Conservation (phyloP, 2,329 filamentous ascomycete species). For the Aspergillus hortae region DNA sequence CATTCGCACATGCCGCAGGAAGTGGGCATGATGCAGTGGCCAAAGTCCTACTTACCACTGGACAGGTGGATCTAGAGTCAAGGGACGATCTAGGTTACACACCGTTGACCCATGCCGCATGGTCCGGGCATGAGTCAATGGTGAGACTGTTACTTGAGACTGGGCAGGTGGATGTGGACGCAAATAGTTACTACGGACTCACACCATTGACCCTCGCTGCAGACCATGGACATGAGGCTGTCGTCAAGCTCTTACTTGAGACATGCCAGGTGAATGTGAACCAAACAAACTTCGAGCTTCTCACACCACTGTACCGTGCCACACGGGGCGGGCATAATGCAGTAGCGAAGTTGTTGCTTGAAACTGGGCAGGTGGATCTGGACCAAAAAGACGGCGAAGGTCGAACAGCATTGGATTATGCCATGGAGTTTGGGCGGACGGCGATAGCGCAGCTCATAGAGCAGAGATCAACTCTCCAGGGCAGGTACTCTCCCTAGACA, state of each 20-base stretch:
- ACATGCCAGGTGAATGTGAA: not conserved
- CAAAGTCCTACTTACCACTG: not conserved
- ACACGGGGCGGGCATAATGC: not conserved
- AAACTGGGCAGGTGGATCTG: not conserved
- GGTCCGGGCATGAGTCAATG: not conserved
- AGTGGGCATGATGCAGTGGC: constrained; percentile 1
- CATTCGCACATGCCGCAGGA: not conserved
- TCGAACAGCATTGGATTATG: constrained; percentile 1
- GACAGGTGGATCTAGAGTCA: not conserved
- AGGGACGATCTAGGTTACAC: not conserved
- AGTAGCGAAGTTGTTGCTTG: constrained; percentile 2
- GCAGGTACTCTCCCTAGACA: too few species aligned
- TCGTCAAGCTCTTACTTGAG: constrained; percentile 6
- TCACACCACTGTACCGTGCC: not conserved
- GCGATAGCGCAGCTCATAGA: not conserved
- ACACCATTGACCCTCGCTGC: constrained; percentile 1
- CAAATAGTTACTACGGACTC: not conserved
- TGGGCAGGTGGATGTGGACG: not conserved
- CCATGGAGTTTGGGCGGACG: not conserved
- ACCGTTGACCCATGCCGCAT: not conserved
- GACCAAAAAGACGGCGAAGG: not conserved
- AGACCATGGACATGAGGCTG: not conserved
- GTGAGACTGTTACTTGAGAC: not conserved
- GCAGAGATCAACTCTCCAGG: too few species aligned
- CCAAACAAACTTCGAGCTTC: not conserved